Base-by-base conservation (phyloP, 805 yeast species). In the Dipodascus albidus region DNA sequence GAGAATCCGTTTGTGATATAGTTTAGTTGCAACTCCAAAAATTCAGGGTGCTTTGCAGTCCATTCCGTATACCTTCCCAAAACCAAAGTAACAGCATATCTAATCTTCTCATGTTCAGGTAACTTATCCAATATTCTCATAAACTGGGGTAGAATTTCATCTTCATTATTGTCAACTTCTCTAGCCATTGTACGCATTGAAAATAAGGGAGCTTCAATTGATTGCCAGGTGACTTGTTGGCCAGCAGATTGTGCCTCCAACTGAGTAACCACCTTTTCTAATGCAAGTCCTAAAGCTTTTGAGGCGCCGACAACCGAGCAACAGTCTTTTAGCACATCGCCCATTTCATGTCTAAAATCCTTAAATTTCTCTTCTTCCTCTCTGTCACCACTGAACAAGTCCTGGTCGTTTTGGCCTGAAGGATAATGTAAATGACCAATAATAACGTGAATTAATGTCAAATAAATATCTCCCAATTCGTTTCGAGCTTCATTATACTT, bases 11-110 rank as follows among this genome's bases (percentile, higher is more conserved):
- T 75, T 54, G 84, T 84, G 58, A 95, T 87, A 66, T 89, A 93
- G 57, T 84, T 82, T 54, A 93, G 74, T 67, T 90, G 96, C 50
- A 81, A 77, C 67, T 87, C 93, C 55, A 95, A 73, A 60, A 75
- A 84, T 57, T 85, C 83, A 2, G 95, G 89, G 68, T 93, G 95
- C 59, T 80, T 77, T 2, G 89, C 73, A 0, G 98, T 87, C 97
- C 99, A 93, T 69, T 85, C 88, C 1, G 98, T 87, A 67, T 93
- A 93, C 61, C 99, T 76, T n/a, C 99, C 98, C 44, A 93, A 71
- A 1, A 93, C 96, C 63, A 93, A 74, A 0, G 96, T 88, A 1
- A 96, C 89, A 3, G 98, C 95, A 64, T 91, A 93, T 66, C 96
- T 77, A 51, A 93, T 80, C 64, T 87, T 87, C 20, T 85, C 82